Evolutionary conservation across 1,139 yeast species (phyloP).

Genomic region (Tardiomyces depauwii): DNA sequence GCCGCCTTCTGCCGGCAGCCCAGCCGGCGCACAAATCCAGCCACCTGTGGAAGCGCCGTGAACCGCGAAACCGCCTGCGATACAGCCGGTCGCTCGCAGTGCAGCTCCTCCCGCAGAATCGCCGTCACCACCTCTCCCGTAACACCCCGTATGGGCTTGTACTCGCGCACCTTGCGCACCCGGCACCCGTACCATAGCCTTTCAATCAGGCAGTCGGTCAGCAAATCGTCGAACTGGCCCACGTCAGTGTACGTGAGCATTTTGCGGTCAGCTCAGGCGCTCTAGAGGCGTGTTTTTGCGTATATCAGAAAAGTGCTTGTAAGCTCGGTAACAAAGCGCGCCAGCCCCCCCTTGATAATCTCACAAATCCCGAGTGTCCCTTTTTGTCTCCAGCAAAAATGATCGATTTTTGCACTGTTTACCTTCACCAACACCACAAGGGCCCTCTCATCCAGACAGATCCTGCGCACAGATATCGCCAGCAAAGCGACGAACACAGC

Average conservation of each 20-base stretch:
- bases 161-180: slow-evolving; percentile 25
- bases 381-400: no score
- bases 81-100: slow-evolving; percentile 9
- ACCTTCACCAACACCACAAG: no score
- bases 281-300: no score
- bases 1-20: slow-evolving; percentile 7
- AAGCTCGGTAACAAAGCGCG: no score
- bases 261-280: no score
- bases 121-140: slow-evolving; percentile 13
- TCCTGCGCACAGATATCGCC: no score
- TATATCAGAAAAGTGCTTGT: no score
- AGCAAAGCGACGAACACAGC: no score
- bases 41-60: slow-evolving; percentile 20
- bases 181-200: slow-evolving; percentile 26
- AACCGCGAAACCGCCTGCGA: slow-evolving; percentile 20
- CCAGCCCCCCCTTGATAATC: no score
- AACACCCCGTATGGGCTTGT: slow-evolving; percentile 18
- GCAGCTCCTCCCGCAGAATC: slow-evolving; percentile 13
- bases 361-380: no score
- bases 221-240: slow-evolving; percentile 40
- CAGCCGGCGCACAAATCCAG: slow-evolving; percentile 20
- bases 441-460: no score
- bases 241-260: slow-evolving; percentile 27
- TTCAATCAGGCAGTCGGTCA: slow-evolving; percentile 29
- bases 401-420: no score